These are phyloP conservation scores for Neofusicoccum ribis DNA, from an alignment of 2,329 filamentous ascomycete species.

Conservation along the genomic window DNA sequence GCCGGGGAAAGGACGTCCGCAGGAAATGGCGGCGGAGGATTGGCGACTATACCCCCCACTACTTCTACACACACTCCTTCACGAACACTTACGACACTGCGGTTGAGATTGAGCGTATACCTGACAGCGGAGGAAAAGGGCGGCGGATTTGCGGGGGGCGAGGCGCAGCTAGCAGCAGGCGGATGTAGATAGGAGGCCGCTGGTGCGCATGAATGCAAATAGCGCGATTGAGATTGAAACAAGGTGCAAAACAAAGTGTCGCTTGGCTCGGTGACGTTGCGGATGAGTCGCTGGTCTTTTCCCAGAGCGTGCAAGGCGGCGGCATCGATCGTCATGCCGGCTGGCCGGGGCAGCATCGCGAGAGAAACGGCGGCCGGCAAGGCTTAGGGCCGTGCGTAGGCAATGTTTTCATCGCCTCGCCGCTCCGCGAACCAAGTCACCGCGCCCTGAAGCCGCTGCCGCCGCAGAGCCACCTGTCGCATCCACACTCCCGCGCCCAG, in stretches of 20 bases:
- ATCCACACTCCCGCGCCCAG: background rate
- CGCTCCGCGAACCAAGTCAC: conserved; percentile 15
- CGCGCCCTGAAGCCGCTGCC: conserved; percentile 5
- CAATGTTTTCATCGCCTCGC: conserved; percentile 8
- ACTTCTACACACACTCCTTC: conserved; percentile 14
- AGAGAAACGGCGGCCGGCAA: background rate
- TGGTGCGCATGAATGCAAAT: background rate
- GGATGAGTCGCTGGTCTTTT: background rate
- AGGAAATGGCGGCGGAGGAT: background rate
- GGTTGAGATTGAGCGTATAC: background rate
- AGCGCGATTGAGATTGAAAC: conserved; percentile 3
- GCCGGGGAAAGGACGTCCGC: background rate
- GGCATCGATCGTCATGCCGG: conserved; percentile 12
- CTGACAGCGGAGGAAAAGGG: background rate
- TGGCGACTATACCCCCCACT: conserved; percentile 9
- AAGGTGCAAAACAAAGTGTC: conserved; percentile 8
- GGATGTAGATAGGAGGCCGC: background rate
- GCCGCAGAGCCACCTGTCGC: conserved; percentile 11
- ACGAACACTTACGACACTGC: conserved; percentile 8
- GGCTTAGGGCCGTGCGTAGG: conserved; percentile 3
- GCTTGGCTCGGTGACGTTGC: conserved; percentile 3
- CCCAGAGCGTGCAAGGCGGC: background rate
- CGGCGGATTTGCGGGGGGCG: background rate
- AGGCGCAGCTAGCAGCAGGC: background rate
- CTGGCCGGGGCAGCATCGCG: background rate